phyloP scores from a whole-genome alignment of 805 yeast species.

The Wickerhamiella dianesei region DNA sequence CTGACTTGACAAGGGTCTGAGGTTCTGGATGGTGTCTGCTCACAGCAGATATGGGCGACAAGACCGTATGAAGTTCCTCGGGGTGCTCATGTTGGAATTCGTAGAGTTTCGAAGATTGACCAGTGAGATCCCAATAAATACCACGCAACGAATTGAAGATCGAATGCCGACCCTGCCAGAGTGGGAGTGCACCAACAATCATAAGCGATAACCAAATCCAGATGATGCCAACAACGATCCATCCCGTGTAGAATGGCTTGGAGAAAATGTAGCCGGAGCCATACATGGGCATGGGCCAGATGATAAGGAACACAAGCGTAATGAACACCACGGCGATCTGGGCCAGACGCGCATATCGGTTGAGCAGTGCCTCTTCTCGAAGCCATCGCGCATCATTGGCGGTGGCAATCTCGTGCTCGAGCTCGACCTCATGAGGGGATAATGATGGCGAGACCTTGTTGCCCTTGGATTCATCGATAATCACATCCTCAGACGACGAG shows the following conservation, averaged over 20 bases:
- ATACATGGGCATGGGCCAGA: constrained; percentile 93
- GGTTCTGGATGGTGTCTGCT: not conserved
- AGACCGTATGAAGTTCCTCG: constrained; percentile 41
- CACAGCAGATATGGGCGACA: not conserved
- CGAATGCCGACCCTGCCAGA: constrained; percentile 57
- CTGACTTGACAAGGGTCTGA: too few relatives aligned
- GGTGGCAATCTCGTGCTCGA: not conserved
- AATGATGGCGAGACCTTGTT: not conserved
- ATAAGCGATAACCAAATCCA: constrained; percentile 48
- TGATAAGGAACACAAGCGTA: constrained; percentile 47
- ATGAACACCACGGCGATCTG: constrained; percentile 44
- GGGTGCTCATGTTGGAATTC: constrained; percentile 66
- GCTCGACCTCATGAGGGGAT: constrained; percentile 3
- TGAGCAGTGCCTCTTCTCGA: constrained; percentile 39
- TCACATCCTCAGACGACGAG: not conserved
- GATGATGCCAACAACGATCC: constrained; percentile 68
- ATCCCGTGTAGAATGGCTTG: constrained; percentile 66
- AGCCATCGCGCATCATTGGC: constrained; percentile 2
- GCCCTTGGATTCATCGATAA: not conserved
- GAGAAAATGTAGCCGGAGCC: constrained; percentile 65
- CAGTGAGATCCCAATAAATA: constrained; percentile 69
- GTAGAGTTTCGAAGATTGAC: constrained; percentile 55
- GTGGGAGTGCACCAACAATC: constrained; percentile 53
- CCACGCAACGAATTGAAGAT: constrained; percentile 54
- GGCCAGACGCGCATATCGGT: constrained; percentile 47